Conservation (phyloP, 345 rosid genomes). For the Cochlearia excelsa region DNA sequence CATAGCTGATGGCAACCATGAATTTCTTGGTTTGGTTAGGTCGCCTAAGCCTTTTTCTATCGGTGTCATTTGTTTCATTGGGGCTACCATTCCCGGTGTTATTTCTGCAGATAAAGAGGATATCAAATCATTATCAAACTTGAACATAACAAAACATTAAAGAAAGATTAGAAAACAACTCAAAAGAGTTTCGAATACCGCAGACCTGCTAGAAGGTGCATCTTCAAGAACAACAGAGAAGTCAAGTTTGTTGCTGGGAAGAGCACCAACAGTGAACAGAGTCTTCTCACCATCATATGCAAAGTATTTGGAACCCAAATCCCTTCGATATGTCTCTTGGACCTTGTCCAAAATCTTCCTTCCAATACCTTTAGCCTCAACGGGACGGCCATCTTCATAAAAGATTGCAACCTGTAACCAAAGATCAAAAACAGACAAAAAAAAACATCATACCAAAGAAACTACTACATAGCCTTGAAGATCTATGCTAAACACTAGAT, state of each 20-base stretch:
- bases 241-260: constrained; percentile 71
- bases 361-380: constrained; percentile 69
- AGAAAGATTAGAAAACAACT: not conserved
- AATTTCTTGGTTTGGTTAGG: constrained; percentile 56
- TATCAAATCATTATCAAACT: not conserved
- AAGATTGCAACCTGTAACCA: constrained; percentile 52
- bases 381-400: constrained; percentile 85
- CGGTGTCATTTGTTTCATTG: constrained; percentile 44
- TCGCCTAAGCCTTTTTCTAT: constrained; percentile 65
- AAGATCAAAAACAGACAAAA: not conserved
- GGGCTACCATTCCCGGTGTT: constrained; percentile 58
- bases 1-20: constrained; percentile 66
- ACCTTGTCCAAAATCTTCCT: constrained; percentile 66
- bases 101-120: constrained; percentile 33
- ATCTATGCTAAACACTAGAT: not conserved
- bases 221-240: constrained; percentile 80
- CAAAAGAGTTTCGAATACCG: not conserved
- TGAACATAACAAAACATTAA: not conserved
- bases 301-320: constrained; percentile 60
- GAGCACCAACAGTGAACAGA: constrained; percentile 71
- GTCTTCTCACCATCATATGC: constrained; percentile 96
- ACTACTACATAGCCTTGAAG: not conserved
- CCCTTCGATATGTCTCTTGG: constrained; percentile 58
- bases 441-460: not conserved
- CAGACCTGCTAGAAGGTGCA: constrained; percentile 54